Base-by-base conservation (phyloP, 352 stramenopile species). In the Pythium utonaiense region DNA sequence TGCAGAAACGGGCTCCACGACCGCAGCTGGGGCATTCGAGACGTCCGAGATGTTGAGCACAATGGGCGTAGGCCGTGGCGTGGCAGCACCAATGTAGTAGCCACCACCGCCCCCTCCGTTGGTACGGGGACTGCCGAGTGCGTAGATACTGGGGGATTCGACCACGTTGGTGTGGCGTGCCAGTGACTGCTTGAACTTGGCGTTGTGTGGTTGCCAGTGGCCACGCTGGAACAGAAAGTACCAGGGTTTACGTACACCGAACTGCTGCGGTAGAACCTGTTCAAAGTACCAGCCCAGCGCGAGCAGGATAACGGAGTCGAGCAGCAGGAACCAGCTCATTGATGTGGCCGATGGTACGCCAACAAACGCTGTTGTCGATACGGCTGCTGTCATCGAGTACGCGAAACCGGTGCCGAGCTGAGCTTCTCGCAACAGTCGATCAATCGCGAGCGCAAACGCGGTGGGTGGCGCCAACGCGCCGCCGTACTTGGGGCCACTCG, bases 231-330 rank as follows among this genome's bases (percentile, higher is more conserved):
- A 80, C 3, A 94, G 54, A 65, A 98, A 98, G 62, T 98, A 86
- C 83, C 90, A 98, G 0, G 89, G 91, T 51, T 91, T 83, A 8
- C 65, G 64, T 14, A 94, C 79, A 8, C 93, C 95, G 57, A 89
- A 98, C 59, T 97, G 76, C 44, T 90, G 86, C 1, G 95, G 95
- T 9, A 98, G 54, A 1, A 98, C 88, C 55, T 96, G 78, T 54
- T 97, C 91, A 10, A 98, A 71, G 70, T 98, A 98, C 77, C 81
- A 96, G 3, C 84, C 92, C 1, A 98, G 49, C 0, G 77, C 24
- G 16, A 87, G 70, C 22, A 97, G 90, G 5, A 98, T 22, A 10
- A 96, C 24, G 0, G 84, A 70, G 63, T 98, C 95, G 0, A 96
- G 45, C 17, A 90, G 40, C 7, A 92, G 55, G 34, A 92, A 80